Conservation (phyloP, 768 basidiomycete genomes). For the Crucibulum laeve region DNA sequence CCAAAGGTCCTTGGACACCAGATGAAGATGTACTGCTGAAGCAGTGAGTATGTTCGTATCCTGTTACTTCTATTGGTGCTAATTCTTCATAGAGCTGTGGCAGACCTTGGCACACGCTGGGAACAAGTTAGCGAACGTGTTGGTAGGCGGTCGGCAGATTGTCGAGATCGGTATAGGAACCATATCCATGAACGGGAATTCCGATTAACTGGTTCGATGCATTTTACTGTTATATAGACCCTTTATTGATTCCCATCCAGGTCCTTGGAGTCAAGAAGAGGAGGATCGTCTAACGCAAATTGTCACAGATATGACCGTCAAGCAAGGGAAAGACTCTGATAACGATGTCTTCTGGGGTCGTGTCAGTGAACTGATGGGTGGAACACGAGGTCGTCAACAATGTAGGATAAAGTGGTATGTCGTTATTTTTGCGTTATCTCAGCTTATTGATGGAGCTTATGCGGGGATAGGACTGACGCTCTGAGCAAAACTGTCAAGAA, state of each 20-base stretch:
- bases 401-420: slow-evolving; percentile 83
- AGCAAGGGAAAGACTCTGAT: slow-evolving; percentile 68
- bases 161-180: slow-evolving; percentile 83
- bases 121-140: slow-evolving; percentile 69
- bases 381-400: slow-evolving; percentile 72
- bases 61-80: slow-evolving; percentile 1
- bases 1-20: slow-evolving; percentile 65
- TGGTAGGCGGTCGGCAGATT: slow-evolving; percentile 75
- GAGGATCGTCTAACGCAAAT: slow-evolving; percentile 72
- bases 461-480: slow-evolving; percentile 60
- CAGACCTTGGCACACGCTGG: slow-evolving; percentile 72
- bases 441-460: not conserved
- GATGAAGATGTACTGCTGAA: slow-evolving; percentile 62
- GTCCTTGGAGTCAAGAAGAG: slow-evolving; percentile 75
- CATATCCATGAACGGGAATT: slow-evolving; percentile 67
- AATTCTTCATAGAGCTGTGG: slow-evolving; percentile 53
- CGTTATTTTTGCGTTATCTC: slow-evolving; percentile 1
- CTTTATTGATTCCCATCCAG: slow-evolving; percentile 21
- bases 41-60: slow-evolving; percentile 40
- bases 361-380: slow-evolving; percentile 75
- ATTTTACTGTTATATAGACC: not conserved
- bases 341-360: slow-evolving; percentile 82
- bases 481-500: slow-evolving; percentile 71
- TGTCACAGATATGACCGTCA: slow-evolving; percentile 69
- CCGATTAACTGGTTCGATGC: slow-evolving; percentile 52